These are phyloP conservation scores for Eucalyptus cladocalyx DNA, from an alignment of 345 rosid species.

Conservation along the genomic window DNA sequence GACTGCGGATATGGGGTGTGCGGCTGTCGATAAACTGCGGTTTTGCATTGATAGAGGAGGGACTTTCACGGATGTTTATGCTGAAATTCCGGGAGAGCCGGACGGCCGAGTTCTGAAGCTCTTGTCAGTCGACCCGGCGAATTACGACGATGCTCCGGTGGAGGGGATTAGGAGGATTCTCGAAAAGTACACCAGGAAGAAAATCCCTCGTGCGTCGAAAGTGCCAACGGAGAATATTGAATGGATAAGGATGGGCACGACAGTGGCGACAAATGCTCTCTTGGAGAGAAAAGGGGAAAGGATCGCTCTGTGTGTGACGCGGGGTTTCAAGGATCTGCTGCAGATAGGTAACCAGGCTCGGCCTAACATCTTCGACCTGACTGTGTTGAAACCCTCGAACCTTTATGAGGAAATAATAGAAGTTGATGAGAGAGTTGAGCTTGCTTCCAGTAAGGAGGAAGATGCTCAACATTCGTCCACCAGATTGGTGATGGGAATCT, in stretches of 20 bases:
- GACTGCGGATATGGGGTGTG: conserved; percentile 27
- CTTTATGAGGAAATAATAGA: conserved; percentile 83
- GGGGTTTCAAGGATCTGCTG: conserved; percentile 77
- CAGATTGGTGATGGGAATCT: conserved; percentile 47
- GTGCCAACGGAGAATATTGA: conserved; percentile 86
- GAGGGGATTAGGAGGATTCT: conserved; percentile 93
- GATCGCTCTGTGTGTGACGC: conserved; percentile 82
- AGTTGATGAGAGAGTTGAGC: conserved; percentile 90
- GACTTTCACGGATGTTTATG: conserved; percentile 93
- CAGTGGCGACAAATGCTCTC: conserved; percentile 93
- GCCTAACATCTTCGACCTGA: conserved; percentile 77
- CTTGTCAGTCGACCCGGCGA: conserved; percentile 86
- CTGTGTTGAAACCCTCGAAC: conserved; percentile 69
- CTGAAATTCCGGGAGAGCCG: conserved; percentile 72
- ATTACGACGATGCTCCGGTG: conserved; percentile 93
- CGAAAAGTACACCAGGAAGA: conserved; percentile 61
- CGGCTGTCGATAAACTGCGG: conserved; percentile 40
- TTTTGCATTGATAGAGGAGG: conserved; percentile 96
- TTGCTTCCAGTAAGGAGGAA: conserved; percentile 31
- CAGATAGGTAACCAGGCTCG: conserved; percentile 98
- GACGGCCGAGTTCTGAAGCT: conserved; percentile 77
- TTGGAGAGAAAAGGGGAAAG: conserved; percentile 94
- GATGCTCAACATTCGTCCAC: background rate
- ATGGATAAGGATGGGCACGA: conserved; percentile 98
- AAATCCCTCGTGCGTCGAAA: conserved; percentile 54